Evolutionary conservation across 441 rosid genomes (phyloP), one percentile per base, ranked within the genome.

Genomic region (Bruguiera hainesii): DNA sequence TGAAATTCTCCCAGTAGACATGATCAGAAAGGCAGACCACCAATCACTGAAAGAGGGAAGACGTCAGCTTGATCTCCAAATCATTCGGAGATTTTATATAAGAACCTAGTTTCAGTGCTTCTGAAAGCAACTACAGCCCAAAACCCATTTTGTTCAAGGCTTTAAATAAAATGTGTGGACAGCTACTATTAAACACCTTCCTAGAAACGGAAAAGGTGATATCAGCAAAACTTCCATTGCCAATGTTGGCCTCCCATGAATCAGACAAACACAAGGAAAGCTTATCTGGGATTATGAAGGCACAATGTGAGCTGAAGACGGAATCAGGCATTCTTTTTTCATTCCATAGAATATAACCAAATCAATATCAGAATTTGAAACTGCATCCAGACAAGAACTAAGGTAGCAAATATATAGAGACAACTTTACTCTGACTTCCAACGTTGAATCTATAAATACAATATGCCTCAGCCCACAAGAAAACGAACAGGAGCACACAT

Each of bases 251-350:
- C 87, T 75, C 73, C 72, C 69, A 71, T 75, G 87, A 81, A 81
- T 81, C 87, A 73, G 79, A 73, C 53, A 71, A 76, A 53, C 63
- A 75, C 70, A 37, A 63, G 61, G 8, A 35, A 71, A 42, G 65
- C 65, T 69, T 71, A 78, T 66, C 80, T 58, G 79, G 81, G 81
- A 80, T 80, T 78, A 83, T 70, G 82, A 72, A 80, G 82, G 82
- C 82, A 63, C 49, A 19, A 60, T 26, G 25, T 18, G 16, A 37
- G 42, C 20, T 37, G 49, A 23, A 29, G 3, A 7, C 37, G 18
- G 42, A 60, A 30, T 53, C 58, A 51, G 3, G 52, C 19, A 18
- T 29, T 23, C 42, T 16, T 59, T 7, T 0, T 51, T 46, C 18
- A 42, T 39, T 58, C 39, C 28, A 48, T 35, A 18, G 31, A 71